Conservation (phyloP, 2,329 filamentous ascomycete species). For the Penicillium nordicum region DNA sequence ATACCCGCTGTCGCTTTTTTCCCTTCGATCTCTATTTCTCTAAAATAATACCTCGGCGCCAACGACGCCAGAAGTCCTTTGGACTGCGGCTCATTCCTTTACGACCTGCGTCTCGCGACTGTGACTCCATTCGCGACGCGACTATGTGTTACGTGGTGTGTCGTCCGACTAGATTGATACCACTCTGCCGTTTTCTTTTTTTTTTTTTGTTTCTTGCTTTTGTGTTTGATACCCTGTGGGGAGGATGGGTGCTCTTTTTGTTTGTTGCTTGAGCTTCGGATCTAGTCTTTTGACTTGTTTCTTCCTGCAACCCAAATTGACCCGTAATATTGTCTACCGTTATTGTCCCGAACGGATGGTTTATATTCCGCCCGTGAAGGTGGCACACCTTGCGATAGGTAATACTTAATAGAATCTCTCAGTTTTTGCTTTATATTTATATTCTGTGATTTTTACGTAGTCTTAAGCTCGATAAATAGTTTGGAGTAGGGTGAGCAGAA, state of each 20-base stretch:
- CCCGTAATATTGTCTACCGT: constrained; percentile 25
- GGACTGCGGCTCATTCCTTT: constrained; percentile 31
- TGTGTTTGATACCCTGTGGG: constrained; percentile 36
- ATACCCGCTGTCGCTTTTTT: constrained; percentile 27
- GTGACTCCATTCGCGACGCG: constrained; percentile 31
- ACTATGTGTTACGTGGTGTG: constrained; percentile 29
- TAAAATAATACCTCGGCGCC: constrained; percentile 18
- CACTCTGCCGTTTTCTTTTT: constrained; percentile 24
- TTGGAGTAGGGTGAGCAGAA: too few species aligned
- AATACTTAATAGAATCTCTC: constrained; percentile 39
- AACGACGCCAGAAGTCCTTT: constrained; percentile 6
- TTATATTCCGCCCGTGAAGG: constrained; percentile 18
- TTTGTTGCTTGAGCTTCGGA: constrained; percentile 17
- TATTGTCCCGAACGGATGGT: constrained; percentile 18
- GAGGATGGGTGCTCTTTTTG: constrained; percentile 29
- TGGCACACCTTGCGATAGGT: constrained; percentile 34
- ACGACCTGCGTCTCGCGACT: constrained; percentile 35
- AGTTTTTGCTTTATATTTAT: constrained; percentile 20
- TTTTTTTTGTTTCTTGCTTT: constrained; percentile 26
- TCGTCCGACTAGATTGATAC: constrained; percentile 29
- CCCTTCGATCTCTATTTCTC: constrained; percentile 7
- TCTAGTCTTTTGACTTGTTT: constrained; percentile 15
- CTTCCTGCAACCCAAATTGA: constrained; percentile 21
- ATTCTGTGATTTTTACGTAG: neutral
- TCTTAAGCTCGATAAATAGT: too few species aligned